Conservation (phyloP, 2,329 filamentous ascomycete genomes). For the Trichoderma oligosporum region DNA sequence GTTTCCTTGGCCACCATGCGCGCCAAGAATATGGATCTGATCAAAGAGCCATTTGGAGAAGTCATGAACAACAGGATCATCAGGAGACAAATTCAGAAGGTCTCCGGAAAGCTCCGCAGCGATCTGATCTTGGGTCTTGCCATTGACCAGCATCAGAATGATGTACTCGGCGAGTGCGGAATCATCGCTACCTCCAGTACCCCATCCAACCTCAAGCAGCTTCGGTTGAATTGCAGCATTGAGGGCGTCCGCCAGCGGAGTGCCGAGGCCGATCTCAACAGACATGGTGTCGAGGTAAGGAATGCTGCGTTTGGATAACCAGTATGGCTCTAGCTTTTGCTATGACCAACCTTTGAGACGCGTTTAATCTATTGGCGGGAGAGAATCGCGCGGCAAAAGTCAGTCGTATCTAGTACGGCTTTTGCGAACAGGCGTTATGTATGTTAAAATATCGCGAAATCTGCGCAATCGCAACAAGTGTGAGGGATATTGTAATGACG, state of each 20-base stretch:
- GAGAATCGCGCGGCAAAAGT: background rate
- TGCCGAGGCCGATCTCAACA: conserved; percentile 70
- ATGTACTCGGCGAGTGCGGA: conserved; percentile 92
- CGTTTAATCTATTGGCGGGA: conserved; percentile 7
- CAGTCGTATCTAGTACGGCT: background rate
- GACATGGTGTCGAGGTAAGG: conserved; percentile 57
- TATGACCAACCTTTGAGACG: conserved; percentile 9
- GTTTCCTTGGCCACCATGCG: conserved; percentile 46
- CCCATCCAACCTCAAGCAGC: conserved; percentile 90
- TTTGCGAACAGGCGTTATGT: background rate
- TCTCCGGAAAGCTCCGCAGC: conserved; percentile 83
- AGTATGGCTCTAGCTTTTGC: background rate
- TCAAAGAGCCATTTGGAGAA: conserved; percentile 95
- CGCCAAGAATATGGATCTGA: conserved; percentile 67
- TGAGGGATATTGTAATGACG: background rate
- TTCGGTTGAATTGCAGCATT: conserved; percentile 83
- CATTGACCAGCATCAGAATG: conserved; percentile 93
- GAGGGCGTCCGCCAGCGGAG: conserved; percentile 80
- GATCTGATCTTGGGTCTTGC: conserved; percentile 88
- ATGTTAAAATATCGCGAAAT: background rate
- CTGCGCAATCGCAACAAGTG: background rate
- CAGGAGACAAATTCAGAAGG: conserved; percentile 74
- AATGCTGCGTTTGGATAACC: conserved; percentile 7
- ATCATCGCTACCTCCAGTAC: conserved; percentile 70
- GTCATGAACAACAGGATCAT: conserved; percentile 75